Percentiles rank a stretch among this genome's conserved stretches.
phyloP scores from a whole-genome alignment of 805 yeast genomes.

The Blastobotrys parvus region DNA sequence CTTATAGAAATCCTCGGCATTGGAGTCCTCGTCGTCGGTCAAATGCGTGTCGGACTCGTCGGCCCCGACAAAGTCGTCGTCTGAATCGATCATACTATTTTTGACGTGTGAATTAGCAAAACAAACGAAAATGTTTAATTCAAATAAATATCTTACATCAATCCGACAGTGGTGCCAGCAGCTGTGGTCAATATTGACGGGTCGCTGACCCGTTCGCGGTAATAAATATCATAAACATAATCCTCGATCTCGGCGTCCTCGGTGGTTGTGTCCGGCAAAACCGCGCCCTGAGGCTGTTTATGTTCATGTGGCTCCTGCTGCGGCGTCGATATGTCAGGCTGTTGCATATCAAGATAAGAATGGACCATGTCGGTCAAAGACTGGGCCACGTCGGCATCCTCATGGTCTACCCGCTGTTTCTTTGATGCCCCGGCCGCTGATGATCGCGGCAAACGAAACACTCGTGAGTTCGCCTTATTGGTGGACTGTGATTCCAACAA shows the following conservation, averaged over 20 bases:
- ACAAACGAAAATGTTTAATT: slow-evolving; percentile 5
- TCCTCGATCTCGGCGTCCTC: slow-evolving; percentile 39
- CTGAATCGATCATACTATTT: slow-evolving; percentile 17
- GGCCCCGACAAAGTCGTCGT: slow-evolving; percentile 24
- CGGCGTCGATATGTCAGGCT: slow-evolving; percentile 9
- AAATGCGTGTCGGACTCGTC: slow-evolving; percentile 31
- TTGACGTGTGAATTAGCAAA: not conserved
- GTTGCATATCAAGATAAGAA: slow-evolving; percentile 42
- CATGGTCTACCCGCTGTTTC: slow-evolving; percentile 18
- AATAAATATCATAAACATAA: slow-evolving; percentile 87
- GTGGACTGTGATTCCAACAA: slow-evolving; percentile 8
- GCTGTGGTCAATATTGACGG: slow-evolving; percentile 15
- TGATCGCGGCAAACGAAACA: not conserved
- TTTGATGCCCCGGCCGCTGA: no score
- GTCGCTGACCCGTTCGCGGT: slow-evolving; percentile 48
- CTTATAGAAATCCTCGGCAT: slow-evolving; percentile 75
- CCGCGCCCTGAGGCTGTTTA: slow-evolving; percentile 1
- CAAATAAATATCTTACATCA: slow-evolving; percentile 19
- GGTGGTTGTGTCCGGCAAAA: slow-evolving; percentile 5
- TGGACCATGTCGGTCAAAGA: slow-evolving; percentile 71
- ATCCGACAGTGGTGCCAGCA: slow-evolving; percentile 30
- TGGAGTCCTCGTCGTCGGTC: slow-evolving; percentile 34
- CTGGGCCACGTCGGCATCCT: slow-evolving; percentile 37
- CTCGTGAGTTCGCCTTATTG: slow-evolving; percentile 6
- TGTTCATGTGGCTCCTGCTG: slow-evolving; percentile 4